A percentile compares a stretch with the other conserved stretches of the same genome.
phyloP scores from a whole-genome alignment of 2,329 filamentous ascomycete genomes.

The Clonostachys chloroleuca region DNA sequence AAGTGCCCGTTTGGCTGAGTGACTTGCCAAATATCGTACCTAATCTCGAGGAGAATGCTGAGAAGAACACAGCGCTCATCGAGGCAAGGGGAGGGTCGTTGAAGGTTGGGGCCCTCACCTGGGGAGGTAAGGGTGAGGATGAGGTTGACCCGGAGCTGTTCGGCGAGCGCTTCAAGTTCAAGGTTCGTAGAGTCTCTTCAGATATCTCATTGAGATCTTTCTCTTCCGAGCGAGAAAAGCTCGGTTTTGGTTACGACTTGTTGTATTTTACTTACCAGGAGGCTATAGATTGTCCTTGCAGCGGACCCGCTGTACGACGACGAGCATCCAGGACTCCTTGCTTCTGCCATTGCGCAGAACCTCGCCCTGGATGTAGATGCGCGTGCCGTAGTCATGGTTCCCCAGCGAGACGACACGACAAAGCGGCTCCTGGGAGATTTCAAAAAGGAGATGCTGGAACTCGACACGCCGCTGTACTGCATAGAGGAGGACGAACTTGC shows the following conservation, averaged over 20 bases:
- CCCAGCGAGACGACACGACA: slow-evolving; percentile 67
- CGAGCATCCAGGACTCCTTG: slow-evolving; percentile 72
- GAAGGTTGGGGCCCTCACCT: slow-evolving; percentile 67
- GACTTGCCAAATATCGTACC: slow-evolving; percentile 80
- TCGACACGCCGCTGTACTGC: slow-evolving; percentile 40
- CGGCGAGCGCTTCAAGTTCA: slow-evolving; percentile 42
- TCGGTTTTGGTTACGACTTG: not conserved
- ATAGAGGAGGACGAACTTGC: slow-evolving; percentile 58
- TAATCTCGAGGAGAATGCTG: slow-evolving; percentile 73
- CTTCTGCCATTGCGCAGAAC: slow-evolving; percentile 64
- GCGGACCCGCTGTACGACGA: slow-evolving; percentile 87
- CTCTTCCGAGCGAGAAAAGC: not conserved
- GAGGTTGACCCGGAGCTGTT: slow-evolving; percentile 40
- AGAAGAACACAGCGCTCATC: slow-evolving; percentile 56
- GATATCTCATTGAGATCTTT: not conserved
- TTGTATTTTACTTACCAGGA: not conserved
- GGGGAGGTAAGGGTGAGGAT: slow-evolving; percentile 49
- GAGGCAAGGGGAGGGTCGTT: slow-evolving; percentile 49
- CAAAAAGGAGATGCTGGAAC: slow-evolving; percentile 50
- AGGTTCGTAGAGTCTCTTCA: slow-evolving; percentile 22
- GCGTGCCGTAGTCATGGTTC: slow-evolving; percentile 75
- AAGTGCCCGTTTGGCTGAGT: slow-evolving; percentile 65
- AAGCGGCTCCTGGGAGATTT: slow-evolving; percentile 60
- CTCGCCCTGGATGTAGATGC: slow-evolving; percentile 52
- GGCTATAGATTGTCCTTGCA: slow-evolving; percentile 63